Percentiles rank a stretch among this genome's conserved stretches.
phyloP scores from a whole-genome alignment of 768 basidiomycete species.

The Krasilnikovozyma curviuscula region DNA sequence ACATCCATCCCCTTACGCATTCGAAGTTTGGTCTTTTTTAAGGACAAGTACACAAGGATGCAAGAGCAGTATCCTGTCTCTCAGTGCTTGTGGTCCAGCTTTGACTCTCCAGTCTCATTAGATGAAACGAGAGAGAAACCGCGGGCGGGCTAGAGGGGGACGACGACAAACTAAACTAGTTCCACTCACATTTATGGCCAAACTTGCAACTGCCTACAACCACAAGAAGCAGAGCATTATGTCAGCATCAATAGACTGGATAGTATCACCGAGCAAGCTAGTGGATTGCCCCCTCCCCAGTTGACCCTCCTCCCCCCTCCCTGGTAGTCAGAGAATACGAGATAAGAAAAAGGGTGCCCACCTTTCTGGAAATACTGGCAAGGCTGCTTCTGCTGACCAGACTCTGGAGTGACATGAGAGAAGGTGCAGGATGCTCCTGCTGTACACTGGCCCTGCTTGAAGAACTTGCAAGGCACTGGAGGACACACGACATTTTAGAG shows the following conservation, averaged over 20 bases:
- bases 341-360: too few relatives aligned
- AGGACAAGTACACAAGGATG: neutral
- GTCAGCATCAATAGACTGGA: too few relatives aligned
- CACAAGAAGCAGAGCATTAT: too few relatives aligned
- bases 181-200: conserved; percentile 32
- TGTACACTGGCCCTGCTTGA: conserved; percentile 74
- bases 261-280: neutral
- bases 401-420: conserved; percentile 55
- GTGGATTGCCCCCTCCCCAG: neutral
- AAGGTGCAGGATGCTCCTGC: conserved; percentile 91
- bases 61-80: neutral
- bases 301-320: too few relatives aligned
- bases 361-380: conserved; percentile 48
- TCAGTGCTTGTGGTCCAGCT: too few relatives aligned
- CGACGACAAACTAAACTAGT: neutral
- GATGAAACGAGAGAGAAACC: too few relatives aligned
- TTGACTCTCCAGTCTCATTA: too few relatives aligned
- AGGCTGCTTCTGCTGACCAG: conserved; percentile 22
- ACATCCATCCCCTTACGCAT: too few relatives aligned
- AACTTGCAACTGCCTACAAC: conserved; percentile 65
- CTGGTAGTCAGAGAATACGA: too few relatives aligned
- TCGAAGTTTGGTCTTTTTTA: too few relatives aligned
- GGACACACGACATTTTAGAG: too few relatives aligned
- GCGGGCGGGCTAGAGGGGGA: neutral
- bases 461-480: conserved; percentile 98